phyloP scores from a whole-genome alignment of 306 rosid genomes.

The Alnus rubra region DNA sequence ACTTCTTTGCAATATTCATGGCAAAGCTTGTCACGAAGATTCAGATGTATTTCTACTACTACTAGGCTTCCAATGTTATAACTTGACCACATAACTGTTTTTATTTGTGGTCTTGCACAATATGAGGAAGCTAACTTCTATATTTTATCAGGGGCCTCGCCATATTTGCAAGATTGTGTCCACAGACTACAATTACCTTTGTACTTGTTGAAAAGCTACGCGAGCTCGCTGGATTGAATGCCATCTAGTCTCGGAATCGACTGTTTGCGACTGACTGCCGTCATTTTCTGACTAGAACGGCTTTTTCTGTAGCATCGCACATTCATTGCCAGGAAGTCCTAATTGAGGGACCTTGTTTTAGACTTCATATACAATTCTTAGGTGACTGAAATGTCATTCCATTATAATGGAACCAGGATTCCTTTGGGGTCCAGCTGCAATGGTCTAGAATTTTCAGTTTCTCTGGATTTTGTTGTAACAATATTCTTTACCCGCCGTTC shows the following conservation, averaged over 20 bases:
- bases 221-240: slow-evolving; percentile 71
- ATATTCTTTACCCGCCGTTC: slow-evolving; percentile 9
- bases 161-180: slow-evolving; percentile 85
- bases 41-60: neutral
- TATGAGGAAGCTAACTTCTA: slow-evolving; percentile 1
- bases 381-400: slow-evolving; percentile 23
- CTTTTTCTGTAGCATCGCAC: slow-evolving; percentile 19
- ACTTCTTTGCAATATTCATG: neutral
- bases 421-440: neutral
- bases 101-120: no score
- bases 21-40: neutral
- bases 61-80: neutral
- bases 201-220: slow-evolving; percentile 86
- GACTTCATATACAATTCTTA: slow-evolving; percentile 17
- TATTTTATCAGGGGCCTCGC: slow-evolving; percentile 76
- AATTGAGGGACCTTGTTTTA: slow-evolving; percentile 20
- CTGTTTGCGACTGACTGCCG: slow-evolving; percentile 7
- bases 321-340: slow-evolving; percentile 26
- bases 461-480: slow-evolving; percentile 10
- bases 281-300: slow-evolving; percentile 19
- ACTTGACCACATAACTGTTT: neutral
- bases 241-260: slow-evolving; percentile 46
- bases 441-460: neutral
- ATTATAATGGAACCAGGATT: neutral
- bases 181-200: slow-evolving; percentile 90